These are phyloP conservation scores for Camellia sinensis DNA, from an alignment of 148 eudicot genomes.

Conservation along the genomic window DNA sequence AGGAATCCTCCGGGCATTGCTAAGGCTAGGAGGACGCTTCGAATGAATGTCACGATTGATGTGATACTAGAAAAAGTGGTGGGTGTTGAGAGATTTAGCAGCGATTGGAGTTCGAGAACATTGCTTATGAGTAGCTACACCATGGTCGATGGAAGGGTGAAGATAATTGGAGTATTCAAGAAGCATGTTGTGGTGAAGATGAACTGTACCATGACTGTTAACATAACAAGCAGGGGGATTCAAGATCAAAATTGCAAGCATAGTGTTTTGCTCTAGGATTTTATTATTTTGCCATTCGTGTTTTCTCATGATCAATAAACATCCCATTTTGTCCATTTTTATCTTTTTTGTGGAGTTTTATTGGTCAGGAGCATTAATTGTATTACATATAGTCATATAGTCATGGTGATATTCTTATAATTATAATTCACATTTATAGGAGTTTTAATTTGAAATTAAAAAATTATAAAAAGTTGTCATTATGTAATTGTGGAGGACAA, in stretches of 20 bases:
- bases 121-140: constrained; percentile 32
- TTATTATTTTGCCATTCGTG: not conserved
- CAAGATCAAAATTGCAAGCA: constrained; percentile 23
- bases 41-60: constrained; percentile 27
- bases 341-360: too few relatives aligned
- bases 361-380: too few relatives aligned
- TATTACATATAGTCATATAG: too few relatives aligned
- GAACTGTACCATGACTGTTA: constrained; percentile 44
- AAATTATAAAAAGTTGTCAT: too few relatives aligned
- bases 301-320: too few relatives aligned
- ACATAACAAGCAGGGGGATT: constrained; percentile 19
- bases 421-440: too few relatives aligned
- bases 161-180: constrained; percentile 32
- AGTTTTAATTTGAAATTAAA: too few relatives aligned
- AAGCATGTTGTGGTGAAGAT: constrained; percentile 34
- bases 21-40: constrained; percentile 33
- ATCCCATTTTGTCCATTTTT: too few relatives aligned
- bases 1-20: constrained; percentile 30
- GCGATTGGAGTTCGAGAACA: constrained; percentile 22
- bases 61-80: constrained; percentile 26
- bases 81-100: constrained; percentile 7
- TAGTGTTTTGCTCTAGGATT: constrained; percentile 27
- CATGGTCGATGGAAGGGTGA: constrained; percentile 37
- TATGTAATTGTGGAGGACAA: too few relatives aligned
- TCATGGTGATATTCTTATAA: too few relatives aligned